These are phyloP conservation scores for Leccinum incarnatum DNA, from an alignment of 768 basidiomycete genomes.

Conservation along the genomic window DNA sequence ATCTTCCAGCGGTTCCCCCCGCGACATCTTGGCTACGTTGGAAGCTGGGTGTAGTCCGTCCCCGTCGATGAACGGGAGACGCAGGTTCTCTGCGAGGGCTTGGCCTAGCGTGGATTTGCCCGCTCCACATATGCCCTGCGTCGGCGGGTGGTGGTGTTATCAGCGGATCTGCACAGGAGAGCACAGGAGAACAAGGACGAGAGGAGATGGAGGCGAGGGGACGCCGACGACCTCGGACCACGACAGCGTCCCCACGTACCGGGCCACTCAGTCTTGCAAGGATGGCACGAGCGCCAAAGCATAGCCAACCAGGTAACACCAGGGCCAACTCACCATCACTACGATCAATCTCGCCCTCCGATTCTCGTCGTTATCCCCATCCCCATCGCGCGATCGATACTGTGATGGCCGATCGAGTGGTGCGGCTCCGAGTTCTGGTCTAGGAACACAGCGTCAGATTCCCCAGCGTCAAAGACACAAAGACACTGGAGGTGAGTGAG, in stretches of 20 bases:
- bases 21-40: conserved; percentile 87
- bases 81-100: conserved; percentile 57
- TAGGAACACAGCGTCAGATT: background rate
- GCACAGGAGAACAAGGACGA: too few species aligned
- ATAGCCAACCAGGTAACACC: background rate
- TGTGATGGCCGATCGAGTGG: background rate
- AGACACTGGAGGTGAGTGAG: background rate
- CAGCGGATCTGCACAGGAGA: background rate
- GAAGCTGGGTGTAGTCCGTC: conserved; percentile 80
- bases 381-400: background rate
- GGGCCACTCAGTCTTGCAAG: too few species aligned
- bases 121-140: conserved; percentile 65
- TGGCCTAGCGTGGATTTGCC: conserved; percentile 71
- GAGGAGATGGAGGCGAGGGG: too few species aligned
- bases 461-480: too few species aligned
- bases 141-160: background rate
- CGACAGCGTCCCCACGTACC: too few species aligned
- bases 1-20: conserved; percentile 73
- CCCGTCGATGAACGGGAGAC: conserved; percentile 82
- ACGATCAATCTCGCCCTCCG: conserved; percentile 37
- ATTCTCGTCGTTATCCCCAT: background rate
- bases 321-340: conserved; percentile 44
- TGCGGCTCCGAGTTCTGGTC: background rate
- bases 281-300: too few species aligned
- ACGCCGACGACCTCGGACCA: too few species aligned